These are phyloP conservation scores for Septoria petroselini DNA, from an alignment of 2,329 filamentous ascomycete genomes.

Conservation along the genomic window DNA sequence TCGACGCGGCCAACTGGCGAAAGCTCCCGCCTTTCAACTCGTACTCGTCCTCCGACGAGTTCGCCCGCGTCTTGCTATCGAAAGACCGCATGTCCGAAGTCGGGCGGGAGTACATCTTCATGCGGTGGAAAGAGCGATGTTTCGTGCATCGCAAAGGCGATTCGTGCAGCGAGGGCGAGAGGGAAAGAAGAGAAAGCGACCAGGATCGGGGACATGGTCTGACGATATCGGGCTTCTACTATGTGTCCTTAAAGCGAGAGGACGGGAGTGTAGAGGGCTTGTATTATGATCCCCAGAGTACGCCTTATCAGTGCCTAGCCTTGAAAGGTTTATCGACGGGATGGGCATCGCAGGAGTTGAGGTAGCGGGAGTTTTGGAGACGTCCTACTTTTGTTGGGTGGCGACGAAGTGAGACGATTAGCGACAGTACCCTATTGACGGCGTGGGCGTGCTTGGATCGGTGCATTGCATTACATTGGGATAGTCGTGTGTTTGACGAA, in stretches of 20 bases:
- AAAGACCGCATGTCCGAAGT: constrained; percentile 41
- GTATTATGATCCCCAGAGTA: constrained; percentile 55
- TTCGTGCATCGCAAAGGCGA: constrained; percentile 42
- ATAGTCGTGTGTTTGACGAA: too few relatives aligned
- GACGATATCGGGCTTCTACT: constrained; percentile 56
- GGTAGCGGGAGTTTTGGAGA: constrained; percentile 32
- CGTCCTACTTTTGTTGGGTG: too few relatives aligned
- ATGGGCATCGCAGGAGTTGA: constrained; percentile 42
- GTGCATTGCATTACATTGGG: too few relatives aligned
- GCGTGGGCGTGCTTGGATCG: too few relatives aligned
- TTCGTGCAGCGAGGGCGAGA: constrained; percentile 25
- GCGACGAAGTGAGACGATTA: too few relatives aligned
- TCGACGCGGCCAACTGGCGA: constrained; percentile 50
- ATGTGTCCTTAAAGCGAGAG: constrained; percentile 47
- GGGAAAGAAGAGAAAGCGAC: constrained; percentile 29
- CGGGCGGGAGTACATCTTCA: constrained; percentile 51
- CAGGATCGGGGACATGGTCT: constrained; percentile 44
- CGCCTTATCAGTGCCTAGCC: constrained; percentile 53
- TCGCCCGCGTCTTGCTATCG: constrained; percentile 44
- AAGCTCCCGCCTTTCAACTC: constrained; percentile 47
- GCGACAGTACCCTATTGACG: too few relatives aligned
- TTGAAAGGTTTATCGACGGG: constrained; percentile 41
- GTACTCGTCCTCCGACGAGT: constrained; percentile 27
- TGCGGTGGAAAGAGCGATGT: constrained; percentile 57
- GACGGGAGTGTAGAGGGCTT: constrained; percentile 51